Evolutionary conservation across 2,329 filamentous ascomycete species (phyloP), one percentile per base, ranked within the genome.

Genomic region (Colletotrichum spinosum): DNA sequence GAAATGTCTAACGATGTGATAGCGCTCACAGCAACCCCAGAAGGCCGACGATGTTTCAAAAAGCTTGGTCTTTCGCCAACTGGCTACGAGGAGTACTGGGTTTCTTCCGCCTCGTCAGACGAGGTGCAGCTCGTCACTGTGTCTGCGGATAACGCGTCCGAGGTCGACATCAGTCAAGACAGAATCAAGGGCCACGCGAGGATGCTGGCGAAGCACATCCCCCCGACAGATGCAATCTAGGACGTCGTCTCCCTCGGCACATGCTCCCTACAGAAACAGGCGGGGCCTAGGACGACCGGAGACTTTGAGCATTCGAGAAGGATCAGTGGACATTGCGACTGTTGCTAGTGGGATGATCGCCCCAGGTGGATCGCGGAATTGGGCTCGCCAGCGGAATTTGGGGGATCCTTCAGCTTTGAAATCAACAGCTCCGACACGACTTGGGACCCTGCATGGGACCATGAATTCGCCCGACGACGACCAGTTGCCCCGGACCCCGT

Each of bases 1-100:
- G n/a, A 25, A 10, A 11, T 10, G 8, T 15, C 62, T 67, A 15
- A 67, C 46, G 34, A 12, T 41, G 11, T 2, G 15, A 4, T 50
- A 76, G 75, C 75, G 8, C 69, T 76, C 35, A 75, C 73, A 6
- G 75, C 75, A 1, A 75, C 73, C 5, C 48, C 67, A 2, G 71
- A 70, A 2, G 75, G 74, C 5, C 68, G 68, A n/a, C 70, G 67
- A 42, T 68, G 68, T n/a, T 76, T 75, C 53, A 57, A 69, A 10
- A 69, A 69, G 35, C 48, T 76, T 39, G 73, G 71, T 0, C 75
- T 75, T 39, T 48, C 54, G 35, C 56, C 71, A 1, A 76, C 74
- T 1, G 74, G 75, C 11, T 76, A 76, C 38, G 63, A 69, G 17
- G 75, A 76, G 56, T 56, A 70, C 1, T 75, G 74, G 65, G 52